Evolutionary conservation across 345 rosid genomes (phyloP), one percentile per base, ranked within the genome.

Genomic region (Citrus sp.): DNA sequence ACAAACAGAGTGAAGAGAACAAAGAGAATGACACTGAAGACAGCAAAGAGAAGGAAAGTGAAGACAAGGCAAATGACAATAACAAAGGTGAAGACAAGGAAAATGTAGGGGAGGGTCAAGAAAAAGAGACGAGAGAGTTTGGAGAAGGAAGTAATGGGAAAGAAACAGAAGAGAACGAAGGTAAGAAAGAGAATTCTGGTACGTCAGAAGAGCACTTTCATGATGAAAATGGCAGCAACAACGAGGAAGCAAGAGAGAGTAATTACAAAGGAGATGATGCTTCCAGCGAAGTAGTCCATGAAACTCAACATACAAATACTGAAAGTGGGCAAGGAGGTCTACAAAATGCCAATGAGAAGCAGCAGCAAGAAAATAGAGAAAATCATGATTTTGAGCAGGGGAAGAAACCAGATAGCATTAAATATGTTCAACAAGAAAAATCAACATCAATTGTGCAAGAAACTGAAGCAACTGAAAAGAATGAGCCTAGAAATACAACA

Each of bases 261-360:
- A 85, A 92, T 77, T 92, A 93, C 84, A 89, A 89, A 30, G 96
- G 94, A 58, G 94, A 93, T 80, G 92, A 92, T 90, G 94, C 94
- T 37, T 92, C 94, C 16, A 90, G 96, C 62, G 94, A 91, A 76
- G 94, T 92, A 9, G 89, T 77, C 30, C 92, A 88, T 72, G 86
- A 89, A 75, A 72, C 81, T 37, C 87, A 87, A 42, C 84, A 81
- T 72, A 63, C 19, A 12, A 74, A 28, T 8, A 72, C 75, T 54
- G 84, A 75, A 28, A 86, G 85, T 72, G 89, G 81, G 82, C 82
- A 78, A 51, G 83, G 79, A 60, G 78, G 65, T 72, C 40, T 35
- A 2, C 70, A 77, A 24, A 84, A 73, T 60, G 59, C 86, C 64
- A 70, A 81, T 5, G 79, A 85, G 60, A 60, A 76, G 37, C 86